These are phyloP conservation scores for Fusarium goolgardi DNA, from an alignment of 2,329 filamentous ascomycete species.

Conservation along the genomic window DNA sequence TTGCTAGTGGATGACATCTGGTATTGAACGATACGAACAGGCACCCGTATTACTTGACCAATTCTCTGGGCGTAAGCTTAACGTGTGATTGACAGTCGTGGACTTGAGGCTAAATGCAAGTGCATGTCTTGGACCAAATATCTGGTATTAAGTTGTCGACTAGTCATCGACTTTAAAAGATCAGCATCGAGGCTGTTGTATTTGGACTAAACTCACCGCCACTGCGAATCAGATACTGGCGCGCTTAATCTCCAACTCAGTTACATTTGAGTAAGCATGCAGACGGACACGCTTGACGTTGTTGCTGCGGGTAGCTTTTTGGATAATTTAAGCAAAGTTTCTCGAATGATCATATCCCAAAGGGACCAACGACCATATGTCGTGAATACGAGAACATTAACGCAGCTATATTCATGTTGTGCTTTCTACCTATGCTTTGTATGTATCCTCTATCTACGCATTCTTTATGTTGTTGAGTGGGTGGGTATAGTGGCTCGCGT, in stretches of 20 bases:
- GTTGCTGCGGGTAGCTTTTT: no score
- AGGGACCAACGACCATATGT: not conserved
- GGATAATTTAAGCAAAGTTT: not conserved
- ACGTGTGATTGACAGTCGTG: not conserved
- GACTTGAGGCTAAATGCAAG: slow-evolving; percentile 1
- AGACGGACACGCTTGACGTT: not conserved
- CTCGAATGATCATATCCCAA: not conserved
- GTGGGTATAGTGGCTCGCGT: slow-evolving; percentile 18
- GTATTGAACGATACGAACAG: not conserved
- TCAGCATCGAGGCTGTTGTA: not conserved
- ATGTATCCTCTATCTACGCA: not conserved
- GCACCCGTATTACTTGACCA: not conserved
- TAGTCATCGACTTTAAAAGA: not conserved
- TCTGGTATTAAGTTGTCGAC: not conserved
- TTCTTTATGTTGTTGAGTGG: slow-evolving; percentile 8
- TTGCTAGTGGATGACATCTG: not conserved
- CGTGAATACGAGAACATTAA: not conserved
- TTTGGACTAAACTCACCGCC: not conserved
- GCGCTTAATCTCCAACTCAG: not conserved
- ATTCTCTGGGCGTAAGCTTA: slow-evolving; percentile 4
- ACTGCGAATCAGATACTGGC: slow-evolving; percentile 2
- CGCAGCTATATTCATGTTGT: no score
- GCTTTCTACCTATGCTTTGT: no score
- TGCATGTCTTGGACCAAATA: not conserved
- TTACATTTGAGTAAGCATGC: slow-evolving; percentile 1